phyloP scores from a whole-genome alignment of 208 protist species.

The Zelonia costaricensis region DNA sequence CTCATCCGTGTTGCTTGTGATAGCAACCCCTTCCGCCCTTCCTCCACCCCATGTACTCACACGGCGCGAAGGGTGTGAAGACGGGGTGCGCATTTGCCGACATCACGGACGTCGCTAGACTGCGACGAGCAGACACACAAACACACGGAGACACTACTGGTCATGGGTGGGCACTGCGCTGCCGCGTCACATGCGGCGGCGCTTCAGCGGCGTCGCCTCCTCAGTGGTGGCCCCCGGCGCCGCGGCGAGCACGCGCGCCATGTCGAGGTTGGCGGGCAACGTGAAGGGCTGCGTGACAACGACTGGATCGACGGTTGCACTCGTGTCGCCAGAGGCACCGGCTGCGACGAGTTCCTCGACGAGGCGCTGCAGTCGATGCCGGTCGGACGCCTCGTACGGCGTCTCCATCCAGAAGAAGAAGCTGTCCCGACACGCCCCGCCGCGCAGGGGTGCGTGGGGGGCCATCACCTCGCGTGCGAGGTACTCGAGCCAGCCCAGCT shows the following conservation, averaged over 20 bases:
- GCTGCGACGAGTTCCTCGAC: slow-evolving; percentile 13
- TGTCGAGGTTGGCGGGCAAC: not conserved
- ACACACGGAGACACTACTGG: too few relatives aligned
- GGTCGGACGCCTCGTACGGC: slow-evolving; percentile 19
- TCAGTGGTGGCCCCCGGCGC: not conserved
- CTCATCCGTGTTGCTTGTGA: too few relatives aligned
- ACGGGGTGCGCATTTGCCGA: too few relatives aligned
- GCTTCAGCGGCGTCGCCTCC: not conserved
- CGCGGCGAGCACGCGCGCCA: not conserved
- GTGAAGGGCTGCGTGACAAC: not conserved
- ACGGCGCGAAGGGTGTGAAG: too few relatives aligned
- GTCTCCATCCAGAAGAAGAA: slow-evolving; percentile 40
- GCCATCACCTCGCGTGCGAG: slow-evolving; percentile 43
- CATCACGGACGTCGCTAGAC: too few relatives aligned
- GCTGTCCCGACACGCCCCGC: slow-evolving; percentile 14
- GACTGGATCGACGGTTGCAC: not conserved
- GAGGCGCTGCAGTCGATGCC: slow-evolving; percentile 1
- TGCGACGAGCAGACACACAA: too few relatives aligned
- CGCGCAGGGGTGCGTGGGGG: slow-evolving; percentile 5
- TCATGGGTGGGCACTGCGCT: too few relatives aligned
- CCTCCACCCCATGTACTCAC: too few relatives aligned
- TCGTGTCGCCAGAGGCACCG: not conserved
- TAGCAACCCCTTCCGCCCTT: too few relatives aligned
- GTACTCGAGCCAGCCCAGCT: slow-evolving; percentile 56
- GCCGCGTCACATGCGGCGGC: not conserved